phyloP scores from a whole-genome alignment of 2,329 filamentous ascomycete genomes.

The Claviceps fusiformis region DNA sequence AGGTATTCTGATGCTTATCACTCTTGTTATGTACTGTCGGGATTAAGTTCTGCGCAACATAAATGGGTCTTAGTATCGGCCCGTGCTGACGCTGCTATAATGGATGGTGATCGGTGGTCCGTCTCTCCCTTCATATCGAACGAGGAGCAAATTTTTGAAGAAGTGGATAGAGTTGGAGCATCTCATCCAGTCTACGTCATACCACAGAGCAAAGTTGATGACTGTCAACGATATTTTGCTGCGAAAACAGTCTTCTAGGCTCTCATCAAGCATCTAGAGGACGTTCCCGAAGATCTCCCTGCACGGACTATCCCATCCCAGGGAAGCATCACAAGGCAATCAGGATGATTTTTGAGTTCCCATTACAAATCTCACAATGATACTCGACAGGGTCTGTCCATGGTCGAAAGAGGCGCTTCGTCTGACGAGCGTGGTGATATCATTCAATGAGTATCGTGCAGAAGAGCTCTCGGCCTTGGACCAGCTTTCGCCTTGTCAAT shows the following conservation, averaged over 20 bases:
- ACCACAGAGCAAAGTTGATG: slow-evolving; percentile 54
- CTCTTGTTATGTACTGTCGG: slow-evolving; percentile 80
- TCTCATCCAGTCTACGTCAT: slow-evolving; percentile 81
- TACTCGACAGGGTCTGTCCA: background rate
- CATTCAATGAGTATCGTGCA: background rate
- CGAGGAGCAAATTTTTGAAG: slow-evolving; percentile 50
- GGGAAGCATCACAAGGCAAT: background rate
- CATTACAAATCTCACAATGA: background rate
- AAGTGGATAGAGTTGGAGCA: slow-evolving; percentile 53
- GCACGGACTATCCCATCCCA: too few relatives aligned
- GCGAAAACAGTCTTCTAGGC: slow-evolving; percentile 41
- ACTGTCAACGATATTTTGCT: slow-evolving; percentile 51
- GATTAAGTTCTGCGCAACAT: slow-evolving; percentile 72
- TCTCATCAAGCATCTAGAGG: background rate
- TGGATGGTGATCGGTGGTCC: slow-evolving; percentile 28
- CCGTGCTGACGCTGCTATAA: slow-evolving; percentile 20
- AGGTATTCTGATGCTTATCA: slow-evolving; percentile 80
- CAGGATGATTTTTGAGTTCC: background rate
- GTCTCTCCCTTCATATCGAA: slow-evolving; percentile 37
- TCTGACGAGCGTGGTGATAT: background rate
- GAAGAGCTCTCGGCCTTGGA: background rate
- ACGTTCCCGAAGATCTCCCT: background rate
- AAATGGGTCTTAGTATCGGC: slow-evolving; percentile 34
- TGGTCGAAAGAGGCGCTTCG: background rate
- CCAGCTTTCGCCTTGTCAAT: background rate